Conservation (phyloP, 805 yeast genomes). For the Wickerhamiella galacta region DNA sequence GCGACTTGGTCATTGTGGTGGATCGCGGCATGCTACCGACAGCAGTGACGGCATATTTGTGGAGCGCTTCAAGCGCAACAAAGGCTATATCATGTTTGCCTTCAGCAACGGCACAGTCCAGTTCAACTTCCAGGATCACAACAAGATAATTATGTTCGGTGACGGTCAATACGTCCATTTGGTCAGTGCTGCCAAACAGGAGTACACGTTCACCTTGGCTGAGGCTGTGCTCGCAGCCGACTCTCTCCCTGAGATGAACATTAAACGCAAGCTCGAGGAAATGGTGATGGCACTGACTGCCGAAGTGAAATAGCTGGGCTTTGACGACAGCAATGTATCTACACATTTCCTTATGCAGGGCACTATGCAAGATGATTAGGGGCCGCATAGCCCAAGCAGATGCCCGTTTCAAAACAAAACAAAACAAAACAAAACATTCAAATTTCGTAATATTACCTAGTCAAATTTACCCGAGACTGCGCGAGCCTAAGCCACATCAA, state of each 20-base stretch:
- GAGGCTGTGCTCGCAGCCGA: constrained; percentile 6
- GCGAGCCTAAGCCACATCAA: too few relatives aligned
- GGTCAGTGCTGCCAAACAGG: constrained; percentile 28
- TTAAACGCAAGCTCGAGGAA: constrained; percentile 4
- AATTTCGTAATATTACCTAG: too few relatives aligned
- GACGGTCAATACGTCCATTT: constrained; percentile 64
- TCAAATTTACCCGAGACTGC: too few relatives aligned
- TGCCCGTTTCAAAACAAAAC: too few relatives aligned
- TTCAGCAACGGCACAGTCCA: constrained; percentile 85
- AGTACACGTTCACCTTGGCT: constrained; percentile 11
- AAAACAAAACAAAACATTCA: too few relatives aligned
- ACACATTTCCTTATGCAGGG: too few relatives aligned
- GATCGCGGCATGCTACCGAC: constrained; percentile 27
- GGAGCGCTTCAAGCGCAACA: constrained; percentile 66
- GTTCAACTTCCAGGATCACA: constrained; percentile 90
- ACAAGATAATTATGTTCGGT: constrained; percentile 65
- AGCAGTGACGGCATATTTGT: constrained; percentile 33
- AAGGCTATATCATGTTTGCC: constrained; percentile 77
- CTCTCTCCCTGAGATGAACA: neutral
- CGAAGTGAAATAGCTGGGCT: too few relatives aligned
- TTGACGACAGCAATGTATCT: too few relatives aligned
- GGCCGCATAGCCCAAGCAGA: too few relatives aligned
- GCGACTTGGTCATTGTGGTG: constrained; percentile 66
- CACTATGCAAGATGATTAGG: too few relatives aligned
- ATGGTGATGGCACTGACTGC: constrained; percentile 3